phyloP scores from a whole-genome alignment of 139 green algal genomes.

The Chlorella sorokiniana region DNA sequence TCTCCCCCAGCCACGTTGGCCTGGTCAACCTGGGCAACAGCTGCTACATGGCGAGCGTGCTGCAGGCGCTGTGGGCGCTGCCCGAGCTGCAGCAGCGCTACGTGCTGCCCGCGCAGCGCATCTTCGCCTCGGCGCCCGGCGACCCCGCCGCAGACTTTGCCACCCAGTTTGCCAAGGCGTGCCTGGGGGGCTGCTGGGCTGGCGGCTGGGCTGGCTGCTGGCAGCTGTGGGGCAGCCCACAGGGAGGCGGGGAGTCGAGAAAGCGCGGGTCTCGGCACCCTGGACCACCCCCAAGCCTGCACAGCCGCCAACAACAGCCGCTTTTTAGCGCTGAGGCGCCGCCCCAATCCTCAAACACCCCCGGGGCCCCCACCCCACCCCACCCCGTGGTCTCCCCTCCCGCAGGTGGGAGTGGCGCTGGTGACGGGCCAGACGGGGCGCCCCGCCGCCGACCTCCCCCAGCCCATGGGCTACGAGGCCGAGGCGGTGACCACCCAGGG shows the following conservation, averaged over 20 bases:
- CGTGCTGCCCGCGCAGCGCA: constrained; percentile 22
- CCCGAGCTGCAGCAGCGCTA: constrained; percentile 77
- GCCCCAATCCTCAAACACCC: no score
- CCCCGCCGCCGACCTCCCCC: background rate
- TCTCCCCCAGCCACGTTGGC: constrained; percentile 67
- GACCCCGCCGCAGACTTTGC: constrained; percentile 73
- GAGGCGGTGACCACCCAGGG: constrained; percentile 19
- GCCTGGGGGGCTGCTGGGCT: constrained; percentile 40
- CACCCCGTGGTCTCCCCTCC: background rate
- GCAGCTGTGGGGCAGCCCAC: background rate
- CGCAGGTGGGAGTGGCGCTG: constrained; percentile 80
- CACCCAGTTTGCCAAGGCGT: constrained; percentile 56
- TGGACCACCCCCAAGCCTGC: no score
- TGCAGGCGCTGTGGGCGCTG: constrained; percentile 84
- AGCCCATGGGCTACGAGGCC: background rate
- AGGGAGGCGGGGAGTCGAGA: no score
- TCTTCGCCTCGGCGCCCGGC: constrained; percentile 64
- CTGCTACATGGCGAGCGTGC: constrained; percentile 93
- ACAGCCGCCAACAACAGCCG: no score
- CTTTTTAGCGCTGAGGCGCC: no score
- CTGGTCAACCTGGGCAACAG: constrained; percentile 98
- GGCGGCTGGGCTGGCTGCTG: background rate
- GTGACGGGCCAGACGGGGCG: constrained; percentile 58
- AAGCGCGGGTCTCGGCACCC: no score
- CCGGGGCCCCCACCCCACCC: no score